Evolutionary conservation across 345 rosid species (phyloP).

Genomic region (Camelina hispida): DNA sequence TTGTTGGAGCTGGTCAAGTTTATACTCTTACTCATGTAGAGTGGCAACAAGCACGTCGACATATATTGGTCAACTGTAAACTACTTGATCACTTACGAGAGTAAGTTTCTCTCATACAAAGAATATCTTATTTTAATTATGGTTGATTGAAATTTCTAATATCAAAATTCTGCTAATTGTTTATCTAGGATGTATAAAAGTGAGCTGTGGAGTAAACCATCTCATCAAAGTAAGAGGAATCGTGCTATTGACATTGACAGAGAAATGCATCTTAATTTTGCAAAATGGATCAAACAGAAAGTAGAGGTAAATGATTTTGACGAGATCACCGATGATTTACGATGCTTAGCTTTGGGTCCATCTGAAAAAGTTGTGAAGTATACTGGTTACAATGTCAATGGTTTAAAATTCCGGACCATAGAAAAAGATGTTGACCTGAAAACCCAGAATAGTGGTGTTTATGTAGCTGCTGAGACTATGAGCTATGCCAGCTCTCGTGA

Average conservation of each 20-base stretch:
- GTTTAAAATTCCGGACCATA: not conserved
- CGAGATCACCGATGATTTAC: constrained; percentile 12
- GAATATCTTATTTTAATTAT: not conserved
- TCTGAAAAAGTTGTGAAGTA: constrained; percentile 3
- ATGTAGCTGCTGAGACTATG: constrained; percentile 20
- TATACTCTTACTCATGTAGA: not conserved
- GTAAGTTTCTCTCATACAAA: constrained; percentile 1
- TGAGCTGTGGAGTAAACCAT: not conserved
- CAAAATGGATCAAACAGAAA: constrained; percentile 2
- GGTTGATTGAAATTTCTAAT: not conserved
- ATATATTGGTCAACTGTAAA: constrained; percentile 17
- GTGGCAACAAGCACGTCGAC: constrained; percentile 4
- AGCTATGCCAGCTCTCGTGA: constrained; percentile 21
- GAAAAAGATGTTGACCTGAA: not conserved
- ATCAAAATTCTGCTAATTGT: not conserved
- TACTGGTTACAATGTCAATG: constrained; percentile 12
- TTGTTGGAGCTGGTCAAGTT: too few relatives aligned
- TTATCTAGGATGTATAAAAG: not conserved
- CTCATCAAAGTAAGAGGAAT: not conserved
- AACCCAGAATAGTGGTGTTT: constrained; percentile 19
- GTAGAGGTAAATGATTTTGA: constrained; percentile 10
- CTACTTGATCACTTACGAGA: constrained; percentile 27
- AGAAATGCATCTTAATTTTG: constrained; percentile 23
- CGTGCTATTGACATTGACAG: not conserved
- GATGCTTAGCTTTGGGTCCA: constrained; percentile 19